Base-by-base conservation (phyloP, 768 basidiomycete genomes). In the Gloeopeniophorella convolvens region DNA sequence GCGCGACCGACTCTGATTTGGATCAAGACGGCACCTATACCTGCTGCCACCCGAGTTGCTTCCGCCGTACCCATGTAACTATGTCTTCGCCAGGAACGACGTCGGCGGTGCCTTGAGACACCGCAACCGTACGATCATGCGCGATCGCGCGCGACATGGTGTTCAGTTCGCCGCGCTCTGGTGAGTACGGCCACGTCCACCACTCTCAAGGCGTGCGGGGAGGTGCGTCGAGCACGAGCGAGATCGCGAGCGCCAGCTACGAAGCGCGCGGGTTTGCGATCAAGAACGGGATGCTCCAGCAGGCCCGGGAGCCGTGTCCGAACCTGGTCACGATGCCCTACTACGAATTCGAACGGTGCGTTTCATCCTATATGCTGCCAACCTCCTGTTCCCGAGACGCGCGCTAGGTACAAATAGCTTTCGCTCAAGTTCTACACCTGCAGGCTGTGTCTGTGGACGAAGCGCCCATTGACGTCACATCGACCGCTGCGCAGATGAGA, bases 401-500 rank as follows among this genome's bases (percentile, higher is more conserved):
- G 18, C 40, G n/a, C 15, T 59, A 93, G 89, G 60, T 95, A 93
- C 68, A 92, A 88, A 62, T 70, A 85, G 48, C 72, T 84, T 46
- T 93, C 95, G 0, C 66, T 93, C 43, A 75, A 83, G 31, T 97
- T 98, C 65, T 98, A 99, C 66, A 91, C 88, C 4, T 98, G 3
- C 85, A 97, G 68, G 93, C 94, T 2, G 94, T 97, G 13, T 95
- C 92, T 2, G 89, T 98, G 5, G 96, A 99, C 54, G 96, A 99
- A 64, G 95, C 92, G 0, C 75, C 97, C 20, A 82, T 98, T 52
- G 94, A 97, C 50, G 89, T 94, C 13, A 83, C 89, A 0, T 74
- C 68, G 4, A 71, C 74, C 0, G 75, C 88, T 33, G 71, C 68
- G 11, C 73, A 66, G 33, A 63, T 65, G 51, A 55, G 57, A 6